Evolutionary conservation across 1,284 basidiomycete genomes (phyloP).

Genomic region (Irpex rosettiformis): DNA sequence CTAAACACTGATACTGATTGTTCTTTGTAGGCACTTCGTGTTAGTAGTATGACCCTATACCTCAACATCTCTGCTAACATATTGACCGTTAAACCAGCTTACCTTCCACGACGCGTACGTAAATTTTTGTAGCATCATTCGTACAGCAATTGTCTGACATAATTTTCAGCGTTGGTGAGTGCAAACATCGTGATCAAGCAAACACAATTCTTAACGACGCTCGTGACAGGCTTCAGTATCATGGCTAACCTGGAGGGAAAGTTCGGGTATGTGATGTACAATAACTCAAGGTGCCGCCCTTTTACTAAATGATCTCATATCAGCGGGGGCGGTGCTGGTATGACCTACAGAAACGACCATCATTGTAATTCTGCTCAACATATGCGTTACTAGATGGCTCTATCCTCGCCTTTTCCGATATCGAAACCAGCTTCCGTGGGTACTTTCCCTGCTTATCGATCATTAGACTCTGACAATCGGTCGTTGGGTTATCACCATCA

Average conservation of each 20-base stretch:
- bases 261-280: constrained; percentile 3
- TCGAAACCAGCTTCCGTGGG: constrained; percentile 21
- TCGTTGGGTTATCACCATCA: neutral
- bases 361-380: neutral
- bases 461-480: neutral
- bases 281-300: neutral
- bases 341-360: neutral
- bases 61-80: neutral
- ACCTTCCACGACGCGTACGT: constrained; percentile 41
- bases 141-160: neutral
- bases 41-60: neutral
- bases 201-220: neutral
- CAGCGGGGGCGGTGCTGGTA: constrained; percentile 25
- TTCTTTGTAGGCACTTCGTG: neutral
- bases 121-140: constrained; percentile 25
- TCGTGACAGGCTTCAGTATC: neutral
- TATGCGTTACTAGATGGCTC: constrained; percentile 20
- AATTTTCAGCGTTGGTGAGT: neutral
- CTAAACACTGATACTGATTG: neutral
- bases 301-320: neutral
- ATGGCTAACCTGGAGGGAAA: constrained; percentile 2
- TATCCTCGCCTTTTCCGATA: constrained; percentile 23
- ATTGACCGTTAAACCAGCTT: neutral
- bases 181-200: neutral
- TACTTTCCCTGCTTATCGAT: neutral